Evolutionary conservation across 2,329 filamentous ascomycete species (phyloP).

Genomic region (Sclerotinia subarctica): DNA sequence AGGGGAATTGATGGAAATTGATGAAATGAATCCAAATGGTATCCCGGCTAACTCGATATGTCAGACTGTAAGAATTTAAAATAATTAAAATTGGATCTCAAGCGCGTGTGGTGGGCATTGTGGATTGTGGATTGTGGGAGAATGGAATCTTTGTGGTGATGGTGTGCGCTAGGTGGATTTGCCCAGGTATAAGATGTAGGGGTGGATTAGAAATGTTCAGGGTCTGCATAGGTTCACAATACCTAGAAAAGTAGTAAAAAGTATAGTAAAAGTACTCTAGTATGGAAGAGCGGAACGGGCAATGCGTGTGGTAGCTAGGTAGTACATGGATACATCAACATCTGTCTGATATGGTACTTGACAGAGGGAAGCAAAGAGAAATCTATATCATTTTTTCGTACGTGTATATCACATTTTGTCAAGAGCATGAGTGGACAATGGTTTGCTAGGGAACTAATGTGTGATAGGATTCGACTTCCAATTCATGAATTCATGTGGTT

Average conservation of each 20-base stretch:
- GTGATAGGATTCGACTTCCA: background rate
- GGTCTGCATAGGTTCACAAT: background rate
- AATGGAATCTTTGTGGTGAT: constrained; percentile 10
- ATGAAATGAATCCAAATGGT: constrained; percentile 10
- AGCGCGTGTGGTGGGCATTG: constrained; percentile 19
- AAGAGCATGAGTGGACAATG: background rate
- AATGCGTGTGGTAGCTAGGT: background rate
- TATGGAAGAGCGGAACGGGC: constrained; percentile 7
- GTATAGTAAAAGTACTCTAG: too few species aligned
- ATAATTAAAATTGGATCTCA: constrained; percentile 15
- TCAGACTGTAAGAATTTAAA: constrained; percentile 12
- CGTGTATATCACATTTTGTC: background rate
- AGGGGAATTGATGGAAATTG: constrained; percentile 1
- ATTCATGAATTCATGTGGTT: background rate
- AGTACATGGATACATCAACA: background rate
- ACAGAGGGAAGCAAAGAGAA: background rate
- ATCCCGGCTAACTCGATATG: background rate
- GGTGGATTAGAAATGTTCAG: constrained; percentile 9
- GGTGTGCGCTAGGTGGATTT: constrained; percentile 10
- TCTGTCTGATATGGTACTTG: background rate
- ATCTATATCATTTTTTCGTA: background rate
- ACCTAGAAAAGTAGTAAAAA: background rate
- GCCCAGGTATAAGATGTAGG: constrained; percentile 15
- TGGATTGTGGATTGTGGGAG: constrained; percentile 16
- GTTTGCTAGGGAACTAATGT: background rate